Conservation (phyloP, 2,329 filamentous ascomycete genomes). For the Penicillium griseofulvum region DNA sequence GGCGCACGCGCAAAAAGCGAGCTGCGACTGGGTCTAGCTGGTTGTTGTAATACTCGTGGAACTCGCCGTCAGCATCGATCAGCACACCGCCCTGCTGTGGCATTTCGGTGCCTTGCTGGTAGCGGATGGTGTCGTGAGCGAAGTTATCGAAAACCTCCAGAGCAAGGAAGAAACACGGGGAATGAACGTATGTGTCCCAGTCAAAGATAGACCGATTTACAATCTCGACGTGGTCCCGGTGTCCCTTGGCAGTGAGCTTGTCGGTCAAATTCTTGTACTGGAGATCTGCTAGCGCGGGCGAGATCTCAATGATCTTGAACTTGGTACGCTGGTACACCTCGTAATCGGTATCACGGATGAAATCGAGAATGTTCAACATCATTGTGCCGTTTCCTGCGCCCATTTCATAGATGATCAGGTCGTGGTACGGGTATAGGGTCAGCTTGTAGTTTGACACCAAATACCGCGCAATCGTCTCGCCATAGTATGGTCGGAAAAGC, state of each 20-base stretch:
- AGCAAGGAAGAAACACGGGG: conserved; percentile 94
- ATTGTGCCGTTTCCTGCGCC: conserved; percentile 94
- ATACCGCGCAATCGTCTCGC: conserved; percentile 94
- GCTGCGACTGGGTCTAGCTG: conserved; percentile 77
- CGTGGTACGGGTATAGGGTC: conserved; percentile 89
- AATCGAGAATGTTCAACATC: conserved; percentile 97
- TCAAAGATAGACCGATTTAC: conserved; percentile 94
- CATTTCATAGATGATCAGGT: conserved; percentile 98
- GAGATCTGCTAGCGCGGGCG: conserved; percentile 70
- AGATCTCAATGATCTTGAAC: conserved; percentile 96
- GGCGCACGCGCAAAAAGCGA: conserved; percentile 79
- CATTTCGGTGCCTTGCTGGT: conserved; percentile 75
- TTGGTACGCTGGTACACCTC: conserved; percentile 91
- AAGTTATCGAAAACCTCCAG: conserved; percentile 99
- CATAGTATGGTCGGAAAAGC: conserved; percentile 93
- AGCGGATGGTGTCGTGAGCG: conserved; percentile 88
- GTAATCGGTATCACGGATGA: conserved; percentile 83
- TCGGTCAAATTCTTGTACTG: conserved; percentile 70
- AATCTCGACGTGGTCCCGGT: conserved; percentile 84
- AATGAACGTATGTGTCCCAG: conserved; percentile 83
- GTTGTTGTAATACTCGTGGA: conserved; percentile 88
- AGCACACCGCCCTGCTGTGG: conserved; percentile 87
- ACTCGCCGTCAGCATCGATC: conserved; percentile 79
- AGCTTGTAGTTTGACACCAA: conserved; percentile 95
- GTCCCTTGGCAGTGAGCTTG: conserved; percentile 67